phyloP scores from a whole-genome alignment of 2,329 filamentous ascomycete genomes.

The Nigrograna mackinnonii region DNA sequence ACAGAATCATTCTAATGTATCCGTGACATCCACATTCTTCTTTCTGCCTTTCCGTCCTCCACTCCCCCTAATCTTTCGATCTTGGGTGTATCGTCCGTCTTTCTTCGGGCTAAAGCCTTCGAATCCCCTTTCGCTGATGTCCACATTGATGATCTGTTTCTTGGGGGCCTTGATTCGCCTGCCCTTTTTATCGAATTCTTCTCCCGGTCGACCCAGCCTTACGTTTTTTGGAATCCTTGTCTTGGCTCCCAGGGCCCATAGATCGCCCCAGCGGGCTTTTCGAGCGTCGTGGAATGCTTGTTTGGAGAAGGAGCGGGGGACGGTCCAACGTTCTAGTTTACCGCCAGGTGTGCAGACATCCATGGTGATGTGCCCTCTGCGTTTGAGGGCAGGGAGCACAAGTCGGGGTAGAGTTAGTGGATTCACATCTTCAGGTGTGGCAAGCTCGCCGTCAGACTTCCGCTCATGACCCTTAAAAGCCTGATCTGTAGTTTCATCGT shows the following conservation, averaged over 20 bases:
- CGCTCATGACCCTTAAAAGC: constrained; percentile 73
- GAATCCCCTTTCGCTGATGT: constrained; percentile 23
- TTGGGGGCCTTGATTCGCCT: constrained; percentile 35
- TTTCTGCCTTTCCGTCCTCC: constrained; percentile 44
- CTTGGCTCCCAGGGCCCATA: constrained; percentile 95
- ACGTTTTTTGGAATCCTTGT: constrained; percentile 68
- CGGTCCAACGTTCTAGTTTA: constrained; percentile 89
- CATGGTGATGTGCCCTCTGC: constrained; percentile 82
- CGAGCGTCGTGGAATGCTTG: constrained; percentile 90
- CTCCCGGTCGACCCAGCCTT: constrained; percentile 57
- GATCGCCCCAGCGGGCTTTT: constrained; percentile 87
- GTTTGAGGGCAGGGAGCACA: constrained; percentile 81
- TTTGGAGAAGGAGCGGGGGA: constrained; percentile 78
- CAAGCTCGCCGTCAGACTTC: constrained; percentile 26
- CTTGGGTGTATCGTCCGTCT: constrained; percentile 29
- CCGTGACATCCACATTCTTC: constrained; percentile 21
- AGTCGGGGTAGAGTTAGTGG: constrained; percentile 75
- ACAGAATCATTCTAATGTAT: constrained; percentile 12
- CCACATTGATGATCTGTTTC: constrained; percentile 33
- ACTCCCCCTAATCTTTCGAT: constrained; percentile 41
- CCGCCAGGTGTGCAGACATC: constrained; percentile 89
- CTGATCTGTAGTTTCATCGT: constrained; percentile 60
- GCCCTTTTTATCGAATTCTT: constrained; percentile 45
- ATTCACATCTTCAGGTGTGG: constrained; percentile 41
- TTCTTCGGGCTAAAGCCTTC: constrained; percentile 32